Conservation (phyloP, 441 rosid genomes). For the Francoa sonchifolia region DNA sequence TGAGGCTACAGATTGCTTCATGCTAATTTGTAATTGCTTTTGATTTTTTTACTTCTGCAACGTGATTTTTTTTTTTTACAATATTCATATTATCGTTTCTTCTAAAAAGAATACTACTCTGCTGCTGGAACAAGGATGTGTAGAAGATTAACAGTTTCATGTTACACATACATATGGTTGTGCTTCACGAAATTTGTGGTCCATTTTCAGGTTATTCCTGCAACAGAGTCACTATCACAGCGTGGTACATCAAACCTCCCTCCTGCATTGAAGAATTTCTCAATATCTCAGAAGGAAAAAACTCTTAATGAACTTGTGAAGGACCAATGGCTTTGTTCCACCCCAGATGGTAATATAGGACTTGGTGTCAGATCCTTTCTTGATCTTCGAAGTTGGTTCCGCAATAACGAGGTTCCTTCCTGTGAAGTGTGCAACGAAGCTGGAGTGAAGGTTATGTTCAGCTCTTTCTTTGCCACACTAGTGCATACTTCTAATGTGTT, state of each 20-base stretch:
- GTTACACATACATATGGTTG: neutral
- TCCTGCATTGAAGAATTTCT: slow-evolving; percentile 65
- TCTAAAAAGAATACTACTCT: too few relatives aligned
- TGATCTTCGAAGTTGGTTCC: slow-evolving; percentile 73
- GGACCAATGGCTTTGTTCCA: slow-evolving; percentile 61
- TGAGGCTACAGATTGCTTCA: too few relatives aligned
- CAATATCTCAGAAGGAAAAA: slow-evolving; percentile 75
- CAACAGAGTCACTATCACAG: slow-evolving; percentile 27
- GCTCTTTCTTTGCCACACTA: slow-evolving; percentile 4
- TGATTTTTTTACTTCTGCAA: too few relatives aligned
- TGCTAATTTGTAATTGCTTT: too few relatives aligned
- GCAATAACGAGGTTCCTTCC: slow-evolving; percentile 50
- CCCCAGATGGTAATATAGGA: slow-evolving; percentile 51
- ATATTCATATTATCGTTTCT: too few relatives aligned
- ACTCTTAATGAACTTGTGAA: slow-evolving; percentile 50
- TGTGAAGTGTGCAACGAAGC: slow-evolving; percentile 90
- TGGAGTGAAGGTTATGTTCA: slow-evolving; percentile 52
- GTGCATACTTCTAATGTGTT: slow-evolving; percentile 1
- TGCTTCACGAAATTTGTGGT: slow-evolving; percentile 9
- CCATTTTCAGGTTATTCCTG: slow-evolving; percentile 30
- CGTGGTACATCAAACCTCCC: slow-evolving; percentile 34
- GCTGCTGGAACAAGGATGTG: too few relatives aligned
- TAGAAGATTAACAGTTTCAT: too few relatives aligned
- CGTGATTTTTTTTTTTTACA: too few relatives aligned
- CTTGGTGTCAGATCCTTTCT: slow-evolving; percentile 72